Base-by-base conservation (phyloP, 176 grass and related monocot species). In the Hyparrhenia diplandra region DNA sequence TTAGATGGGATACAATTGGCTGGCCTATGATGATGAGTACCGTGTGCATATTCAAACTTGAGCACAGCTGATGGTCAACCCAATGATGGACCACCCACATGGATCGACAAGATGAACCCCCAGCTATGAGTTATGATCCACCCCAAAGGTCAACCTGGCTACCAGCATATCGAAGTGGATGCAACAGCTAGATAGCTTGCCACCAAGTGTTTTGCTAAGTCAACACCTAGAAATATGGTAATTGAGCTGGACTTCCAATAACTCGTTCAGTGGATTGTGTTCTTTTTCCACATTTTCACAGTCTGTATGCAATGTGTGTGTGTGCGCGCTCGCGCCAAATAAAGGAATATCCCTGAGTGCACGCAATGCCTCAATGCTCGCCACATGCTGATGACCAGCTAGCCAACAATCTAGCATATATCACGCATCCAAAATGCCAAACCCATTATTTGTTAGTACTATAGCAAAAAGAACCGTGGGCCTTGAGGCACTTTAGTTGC, bases 111-210 rank as follows among this genome's bases (percentile, higher is more conserved):
- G 77, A 54, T 67, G 63, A 68, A 54, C 10, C 45, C n/a, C 46
- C 77, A 67, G 42, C 45, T 16, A 51, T 47, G 43, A 35, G 76
- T 49, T 24, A 79, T 47, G 31, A 35, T 9, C 54, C 63, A 79
- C 14, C 8, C 29, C 62, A 74, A 61, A 82, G 73, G 85, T 87
- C 72, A 87, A 82, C 79, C 79, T 25, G 24, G 24, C 23, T 62
- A 82, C 75, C 64, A 69, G 41, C 78, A 77, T 24, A 77, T 41
- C n/a, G 37, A 63, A 63, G 79, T 63, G 85, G 60, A 25, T 61
- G 34, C 32, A 77, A 83, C 25, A 83, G 73, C 73, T 87, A 37
- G 40, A 52, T 51, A 73, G 75, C 42, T 71, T 73, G 76, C 59
- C 68, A 63, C 84, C 34, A 73, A 42, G 27, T 55, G 8, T 5